Base-by-base conservation (phyloP, 306 rosid species). In the Rosa chinensis region DNA sequence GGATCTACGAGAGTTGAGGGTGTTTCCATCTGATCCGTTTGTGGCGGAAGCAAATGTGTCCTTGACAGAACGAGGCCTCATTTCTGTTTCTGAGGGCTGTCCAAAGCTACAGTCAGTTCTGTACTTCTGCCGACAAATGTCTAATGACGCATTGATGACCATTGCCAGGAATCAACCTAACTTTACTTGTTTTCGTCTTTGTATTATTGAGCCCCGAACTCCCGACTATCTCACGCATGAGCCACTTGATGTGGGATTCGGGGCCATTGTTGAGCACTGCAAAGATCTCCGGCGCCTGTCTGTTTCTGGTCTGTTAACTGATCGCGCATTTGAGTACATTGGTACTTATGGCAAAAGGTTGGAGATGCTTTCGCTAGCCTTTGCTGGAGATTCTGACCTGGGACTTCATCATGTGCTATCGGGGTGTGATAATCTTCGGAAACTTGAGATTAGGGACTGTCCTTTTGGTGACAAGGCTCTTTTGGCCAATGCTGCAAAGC, bases 381-480 rank as follows among this genome's bases (percentile, higher is more conserved):
- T 95, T 89, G 99, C 99, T 16, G 99, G 99, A 70, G 92, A 95
- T 0, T 93, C 90, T 78, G 99, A 95, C 83, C 62, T 88, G 87
- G 99, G 97, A 74, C 99, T 95, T 80, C 97, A 95, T 85, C 92
- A 93, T 9, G 82, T 95, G 74, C 77, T 95, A 72, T 91, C 98
- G 59, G 99, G 99, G 74, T 95, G 99, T 53, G 98, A 95, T 52
- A 95, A 87, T 82, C 99, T 95, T 70, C 85, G 93, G 88, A 95
- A 95, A 86, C 88, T 95, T 86, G 99, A 95, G 91, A 93, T 95
- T 74, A 91, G 98, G 88, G 99, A 95, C 86, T 95, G 98, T 82
- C 99, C 99, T 50, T 95, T 95, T 84, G 98, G 99, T 56, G 98
- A 95, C 70, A 93, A 95, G 82, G 97, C 99, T 77, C 99, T 95